Percentiles rank a stretch among this genome's conserved stretches.
phyloP scores from a whole-genome alignment of 371 early-diverging fungal genomes.

The Blakeslea trispora region DNA sequence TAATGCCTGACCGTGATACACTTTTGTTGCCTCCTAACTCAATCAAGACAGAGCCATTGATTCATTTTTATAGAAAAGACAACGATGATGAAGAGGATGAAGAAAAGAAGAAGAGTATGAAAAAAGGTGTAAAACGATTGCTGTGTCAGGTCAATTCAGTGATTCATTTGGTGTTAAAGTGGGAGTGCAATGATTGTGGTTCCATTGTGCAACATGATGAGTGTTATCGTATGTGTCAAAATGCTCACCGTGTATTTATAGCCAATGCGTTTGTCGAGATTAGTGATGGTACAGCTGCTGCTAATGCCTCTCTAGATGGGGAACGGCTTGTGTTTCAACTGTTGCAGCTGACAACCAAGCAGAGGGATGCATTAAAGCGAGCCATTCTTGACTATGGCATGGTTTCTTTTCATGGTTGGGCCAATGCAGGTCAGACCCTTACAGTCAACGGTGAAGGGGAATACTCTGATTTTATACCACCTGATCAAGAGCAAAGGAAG shows the following conservation, averaged over 20 bases:
- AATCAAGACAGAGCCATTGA: not conserved
- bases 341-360: conserved; percentile 15
- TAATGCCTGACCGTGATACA: not conserved
- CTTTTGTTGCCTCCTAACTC: not conserved
- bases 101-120: not conserved
- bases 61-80: not conserved
- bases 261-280: conserved; percentile 24
- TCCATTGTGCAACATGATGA: conserved; percentile 12
- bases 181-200: conserved; percentile 33
- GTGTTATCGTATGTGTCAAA: conserved; percentile 29
- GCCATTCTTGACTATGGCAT: conserved; percentile 16
- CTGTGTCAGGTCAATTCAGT: conserved; percentile 4
- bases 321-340: conserved; percentile 30
- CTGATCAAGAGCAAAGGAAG: not conserved
- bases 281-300: conserved; percentile 27
- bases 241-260: conserved; percentile 16
- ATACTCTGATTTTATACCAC: not conserved
- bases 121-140: not conserved
- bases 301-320: conserved; percentile 29
- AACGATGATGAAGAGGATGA: not conserved
- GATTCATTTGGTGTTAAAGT: conserved; percentile 11
- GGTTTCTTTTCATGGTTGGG: conserved; percentile 9
- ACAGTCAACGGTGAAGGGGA: not conserved
- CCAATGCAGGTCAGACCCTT: not conserved
- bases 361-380: conserved; percentile 19